These are phyloP conservation scores for Neocatenulostroma microsporum DNA, from an alignment of 2,329 filamentous ascomycete species.

Conservation along the genomic window DNA sequence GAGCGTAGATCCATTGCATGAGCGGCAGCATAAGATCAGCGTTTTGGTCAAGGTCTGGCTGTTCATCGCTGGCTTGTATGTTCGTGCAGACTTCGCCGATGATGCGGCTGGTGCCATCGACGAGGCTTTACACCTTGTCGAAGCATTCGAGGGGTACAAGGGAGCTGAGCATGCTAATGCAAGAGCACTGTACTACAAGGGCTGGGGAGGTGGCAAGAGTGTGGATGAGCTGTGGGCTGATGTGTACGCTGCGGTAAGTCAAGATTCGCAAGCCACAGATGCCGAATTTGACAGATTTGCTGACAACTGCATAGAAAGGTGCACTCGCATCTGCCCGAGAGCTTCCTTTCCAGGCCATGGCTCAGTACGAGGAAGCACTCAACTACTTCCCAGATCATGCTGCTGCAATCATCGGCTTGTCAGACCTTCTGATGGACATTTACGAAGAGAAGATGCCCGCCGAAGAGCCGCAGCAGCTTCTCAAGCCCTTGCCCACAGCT, in stretches of 20 bases:
- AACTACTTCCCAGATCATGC: conserved; percentile 73
- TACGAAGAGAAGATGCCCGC: conserved; percentile 58
- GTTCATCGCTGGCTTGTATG: conserved; percentile 80
- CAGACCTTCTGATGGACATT: conserved; percentile 77
- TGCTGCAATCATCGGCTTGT: conserved; percentile 70
- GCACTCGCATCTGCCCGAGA: conserved; percentile 56
- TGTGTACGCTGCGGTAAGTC: conserved; percentile 67
- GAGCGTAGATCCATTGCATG: conserved; percentile 41
- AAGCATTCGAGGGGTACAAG: conserved; percentile 61
- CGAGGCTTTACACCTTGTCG: conserved; percentile 72
- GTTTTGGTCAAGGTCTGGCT: conserved; percentile 77
- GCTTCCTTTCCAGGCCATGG: conserved; percentile 60
- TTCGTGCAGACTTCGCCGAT: conserved; percentile 68
- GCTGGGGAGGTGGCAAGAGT: conserved; percentile 74
- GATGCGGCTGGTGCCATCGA: conserved; percentile 72
- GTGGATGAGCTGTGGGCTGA: conserved; percentile 81
- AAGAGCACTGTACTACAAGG: conserved; percentile 53
- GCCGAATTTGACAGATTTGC: too few relatives aligned
- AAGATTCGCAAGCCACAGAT: too few relatives aligned
- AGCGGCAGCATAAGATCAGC: conserved; percentile 48
- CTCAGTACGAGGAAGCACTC: conserved; percentile 74
- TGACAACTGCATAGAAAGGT: conserved; percentile 63
- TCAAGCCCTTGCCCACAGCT: conserved; percentile 22
- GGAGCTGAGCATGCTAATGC: conserved; percentile 55
- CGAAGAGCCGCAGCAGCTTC: conserved; percentile 44